Base-by-base conservation (phyloP, 805 yeast genomes). In the Kodamaea lidongshanica region DNA sequence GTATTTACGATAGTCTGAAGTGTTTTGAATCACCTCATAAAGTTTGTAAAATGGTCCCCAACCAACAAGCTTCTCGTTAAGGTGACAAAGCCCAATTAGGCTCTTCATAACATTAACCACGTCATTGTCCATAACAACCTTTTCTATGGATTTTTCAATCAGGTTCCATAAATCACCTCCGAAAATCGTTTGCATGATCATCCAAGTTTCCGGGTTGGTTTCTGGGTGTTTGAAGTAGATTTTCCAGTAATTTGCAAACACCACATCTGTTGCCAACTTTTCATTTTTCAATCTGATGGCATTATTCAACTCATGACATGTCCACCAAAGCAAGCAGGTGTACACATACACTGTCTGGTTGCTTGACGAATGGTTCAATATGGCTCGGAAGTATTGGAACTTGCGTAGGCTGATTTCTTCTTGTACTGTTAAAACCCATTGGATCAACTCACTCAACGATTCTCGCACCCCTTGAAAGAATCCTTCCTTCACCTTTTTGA, bases 131-230 rank as follows among this genome's bases (percentile, higher is more conserved):
- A 33, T 10, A 9, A 24, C 19, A 4, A 40, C 31, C 1, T 32
- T 40, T 7, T 37, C 37, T 13, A 54, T 23, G 1, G 56, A 50
- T 5, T 38, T 40, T 12, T 32, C 32, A 1, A 59, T 42, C 26
- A 44, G 45, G 3, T 30, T 23, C 64, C 64, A 58, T 55, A 54
- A 55, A n/a, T n/a, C n/a, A n/a, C n/a, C n/a, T n/a, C n/a, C n/a
- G n/a, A n/a, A n/a, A n/a, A n/a, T n/a, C n/a, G n/a, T n/a, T n/a
- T n/a, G n/a, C n/a, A n/a, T n/a, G n/a, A n/a, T n/a, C n/a, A n/a
- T n/a, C n/a, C n/a, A n/a, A n/a, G n/a, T n/a, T n/a, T n/a, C n/a
- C n/a, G n/a, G n/a, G n/a, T n/a, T n/a, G n/a, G n/a, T n/a, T n/a
- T n/a, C n/a, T 3, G 27, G 8, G 14, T 28, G 32, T 6, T 29